Percentiles rank a stretch among this genome's conserved stretches.
These are phyloP conservation scores for Fusarium keratoplasticum DNA, from an alignment of 2,329 filamentous ascomycete species.

Conservation along the genomic window DNA sequence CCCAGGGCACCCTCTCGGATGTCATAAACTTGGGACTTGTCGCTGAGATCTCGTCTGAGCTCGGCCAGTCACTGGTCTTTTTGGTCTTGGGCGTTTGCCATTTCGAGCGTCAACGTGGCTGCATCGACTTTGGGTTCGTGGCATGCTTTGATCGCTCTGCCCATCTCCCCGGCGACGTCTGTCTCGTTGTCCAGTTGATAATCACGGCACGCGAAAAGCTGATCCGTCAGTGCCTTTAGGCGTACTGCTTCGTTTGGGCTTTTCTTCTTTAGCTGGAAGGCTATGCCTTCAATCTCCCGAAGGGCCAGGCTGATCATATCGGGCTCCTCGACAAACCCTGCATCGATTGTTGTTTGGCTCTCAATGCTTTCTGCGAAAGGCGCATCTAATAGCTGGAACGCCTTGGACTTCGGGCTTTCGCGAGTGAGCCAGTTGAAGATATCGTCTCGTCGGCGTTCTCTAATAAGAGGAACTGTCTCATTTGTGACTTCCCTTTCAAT, in stretches of 20 bases:
- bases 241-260: not conserved
- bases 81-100: not conserved
- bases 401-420: not conserved
- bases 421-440: not conserved
- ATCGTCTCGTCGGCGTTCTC: not conserved
- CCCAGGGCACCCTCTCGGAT: too few relatives aligned
- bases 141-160: not conserved
- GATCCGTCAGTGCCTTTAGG: not conserved
- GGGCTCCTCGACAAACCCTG: not conserved
- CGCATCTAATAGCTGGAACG: not conserved
- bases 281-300: not conserved
- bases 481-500: not conserved
- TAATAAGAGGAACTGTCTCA: not conserved
- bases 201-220: not conserved
- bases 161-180: not conserved
- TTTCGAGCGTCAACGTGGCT: not conserved
- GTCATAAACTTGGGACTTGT: not conserved
- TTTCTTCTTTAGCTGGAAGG: not conserved
- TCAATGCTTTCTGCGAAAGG: not conserved
- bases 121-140: not conserved
- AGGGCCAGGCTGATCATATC: not conserved
- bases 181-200: not conserved
- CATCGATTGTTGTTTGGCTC: not conserved
- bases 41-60: not conserved
- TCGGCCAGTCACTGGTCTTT: not conserved